Conservation (phyloP, 2,329 filamentous ascomycete species). For the Colletotrichum musae region DNA sequence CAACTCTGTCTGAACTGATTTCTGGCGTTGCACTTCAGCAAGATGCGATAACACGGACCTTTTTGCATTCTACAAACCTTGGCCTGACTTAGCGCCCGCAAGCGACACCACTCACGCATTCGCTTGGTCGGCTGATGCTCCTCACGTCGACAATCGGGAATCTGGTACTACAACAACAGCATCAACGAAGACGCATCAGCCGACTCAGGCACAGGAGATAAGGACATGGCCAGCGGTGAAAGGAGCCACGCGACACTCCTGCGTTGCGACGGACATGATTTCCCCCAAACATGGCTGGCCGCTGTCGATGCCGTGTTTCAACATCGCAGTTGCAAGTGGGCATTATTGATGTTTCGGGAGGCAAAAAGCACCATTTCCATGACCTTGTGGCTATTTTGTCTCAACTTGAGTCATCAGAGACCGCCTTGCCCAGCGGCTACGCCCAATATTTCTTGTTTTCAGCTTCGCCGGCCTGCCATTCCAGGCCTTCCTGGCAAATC, state of each 20-base stretch:
- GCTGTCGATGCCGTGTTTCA: neutral
- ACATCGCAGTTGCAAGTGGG: conserved; percentile 1
- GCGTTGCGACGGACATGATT: conserved; percentile 5
- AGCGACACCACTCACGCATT: neutral
- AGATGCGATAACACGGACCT: conserved; percentile 8
- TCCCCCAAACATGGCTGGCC: neutral
- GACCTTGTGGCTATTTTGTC: conserved; percentile 10
- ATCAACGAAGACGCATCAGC: conserved; percentile 13
- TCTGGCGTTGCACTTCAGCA: neutral
- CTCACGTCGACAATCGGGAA: conserved; percentile 23
- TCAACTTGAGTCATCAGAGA: conserved; percentile 15
- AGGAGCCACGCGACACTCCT: conserved; percentile 32
- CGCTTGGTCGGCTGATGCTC: conserved; percentile 29
- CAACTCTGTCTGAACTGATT: conserved; percentile 7
- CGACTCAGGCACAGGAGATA: conserved; percentile 32
- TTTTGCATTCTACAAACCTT: neutral
- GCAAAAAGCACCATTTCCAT: neutral
- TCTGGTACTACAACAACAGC: neutral
- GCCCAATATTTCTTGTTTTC: neutral
- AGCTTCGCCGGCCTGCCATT: neutral
- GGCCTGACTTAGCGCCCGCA: conserved; percentile 6
- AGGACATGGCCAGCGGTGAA: conserved; percentile 30
- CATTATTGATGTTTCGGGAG: neutral
- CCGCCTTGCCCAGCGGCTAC: neutral
- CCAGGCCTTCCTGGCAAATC: too few species aligned